phyloP scores from a whole-genome alignment of 768 basidiomycete species.

The Amanita rimosa region DNA sequence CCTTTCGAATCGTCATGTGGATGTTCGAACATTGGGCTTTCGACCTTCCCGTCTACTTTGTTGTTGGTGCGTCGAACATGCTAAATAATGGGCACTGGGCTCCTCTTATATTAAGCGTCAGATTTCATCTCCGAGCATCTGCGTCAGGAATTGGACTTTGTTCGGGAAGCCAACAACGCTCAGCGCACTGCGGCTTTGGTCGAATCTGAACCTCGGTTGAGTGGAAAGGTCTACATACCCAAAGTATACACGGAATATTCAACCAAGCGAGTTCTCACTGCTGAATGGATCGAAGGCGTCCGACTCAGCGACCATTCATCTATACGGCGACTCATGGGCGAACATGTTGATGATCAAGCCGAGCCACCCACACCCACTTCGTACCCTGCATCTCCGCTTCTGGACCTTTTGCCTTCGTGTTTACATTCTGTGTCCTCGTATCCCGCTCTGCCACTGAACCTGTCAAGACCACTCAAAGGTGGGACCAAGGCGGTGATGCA shows the following conservation, averaged over 20 bases:
- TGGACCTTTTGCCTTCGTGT: constrained; percentile 3
- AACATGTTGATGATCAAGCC: constrained; percentile 12
- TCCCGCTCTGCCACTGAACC: constrained; percentile 16
- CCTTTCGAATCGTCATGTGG: constrained; percentile 67
- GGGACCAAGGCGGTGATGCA: constrained; percentile 66
- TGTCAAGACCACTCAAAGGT: constrained; percentile 37
- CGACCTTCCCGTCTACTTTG: constrained; percentile 75
- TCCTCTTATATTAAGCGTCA: constrained; percentile 13
- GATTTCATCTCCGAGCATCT: constrained; percentile 78
- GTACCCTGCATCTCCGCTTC: constrained; percentile 5
- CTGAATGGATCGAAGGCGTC: constrained; percentile 78
- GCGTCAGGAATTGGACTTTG: constrained; percentile 74
- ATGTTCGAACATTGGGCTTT: constrained; percentile 72
- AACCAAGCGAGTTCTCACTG: constrained; percentile 69
- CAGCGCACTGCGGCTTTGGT: constrained; percentile 57
- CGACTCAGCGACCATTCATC: constrained; percentile 55
- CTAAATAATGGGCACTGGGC: neutral
- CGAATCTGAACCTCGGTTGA: constrained; percentile 56
- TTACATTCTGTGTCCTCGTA: constrained; percentile 8
- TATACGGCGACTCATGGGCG: constrained; percentile 50
- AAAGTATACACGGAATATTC: constrained; percentile 60
- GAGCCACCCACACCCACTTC: constrained; percentile 4
- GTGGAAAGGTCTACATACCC: constrained; percentile 69
- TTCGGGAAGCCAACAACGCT: constrained; percentile 71
- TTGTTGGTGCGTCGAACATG: constrained; percentile 43